Evolutionary conservation across 176 grass and related monocot genomes (phyloP).

Genomic region (Oropetium thomaeum): DNA sequence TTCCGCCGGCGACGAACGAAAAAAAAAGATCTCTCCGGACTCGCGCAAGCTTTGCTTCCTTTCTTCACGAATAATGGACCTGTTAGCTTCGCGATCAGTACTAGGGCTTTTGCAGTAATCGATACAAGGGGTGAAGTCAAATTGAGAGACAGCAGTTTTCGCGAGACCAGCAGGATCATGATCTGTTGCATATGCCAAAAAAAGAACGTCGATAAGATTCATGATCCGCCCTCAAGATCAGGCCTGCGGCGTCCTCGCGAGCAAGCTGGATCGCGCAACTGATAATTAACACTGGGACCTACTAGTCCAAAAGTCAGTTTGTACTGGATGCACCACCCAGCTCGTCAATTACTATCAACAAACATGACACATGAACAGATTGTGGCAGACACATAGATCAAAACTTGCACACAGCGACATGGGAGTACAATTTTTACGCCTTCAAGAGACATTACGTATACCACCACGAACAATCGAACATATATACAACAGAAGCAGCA

Average conservation of each 20-base stretch:
- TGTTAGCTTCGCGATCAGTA: not conserved
- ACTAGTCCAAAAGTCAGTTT: not conserved
- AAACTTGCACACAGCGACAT: not conserved
- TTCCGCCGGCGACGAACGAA: not conserved
- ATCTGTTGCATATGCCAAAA: no score
- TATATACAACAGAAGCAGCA: constrained; percentile 17
- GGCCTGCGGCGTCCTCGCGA: not conserved
- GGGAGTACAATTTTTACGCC: not conserved
- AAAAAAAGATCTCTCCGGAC: not conserved
- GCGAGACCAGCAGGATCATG: no score
- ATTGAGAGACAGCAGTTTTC: no score
- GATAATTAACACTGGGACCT: not conserved
- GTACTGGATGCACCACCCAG: not conserved
- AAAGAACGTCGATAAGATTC: no score
- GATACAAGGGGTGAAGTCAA: not conserved
- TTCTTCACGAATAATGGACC: not conserved
- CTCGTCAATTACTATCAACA: no score
- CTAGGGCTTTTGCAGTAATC: not conserved
- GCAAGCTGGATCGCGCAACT: not conserved
- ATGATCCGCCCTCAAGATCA: not conserved
- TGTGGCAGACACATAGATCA: not conserved
- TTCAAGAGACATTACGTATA: not conserved
- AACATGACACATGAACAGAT: not conserved
- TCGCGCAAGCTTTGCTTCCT: not conserved
- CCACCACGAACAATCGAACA: no score